Percentiles rank a stretch among this genome's conserved stretches.
Evolutionary conservation across 331 rosid species (phyloP).

Genomic region (Quercus lobata): DNA sequence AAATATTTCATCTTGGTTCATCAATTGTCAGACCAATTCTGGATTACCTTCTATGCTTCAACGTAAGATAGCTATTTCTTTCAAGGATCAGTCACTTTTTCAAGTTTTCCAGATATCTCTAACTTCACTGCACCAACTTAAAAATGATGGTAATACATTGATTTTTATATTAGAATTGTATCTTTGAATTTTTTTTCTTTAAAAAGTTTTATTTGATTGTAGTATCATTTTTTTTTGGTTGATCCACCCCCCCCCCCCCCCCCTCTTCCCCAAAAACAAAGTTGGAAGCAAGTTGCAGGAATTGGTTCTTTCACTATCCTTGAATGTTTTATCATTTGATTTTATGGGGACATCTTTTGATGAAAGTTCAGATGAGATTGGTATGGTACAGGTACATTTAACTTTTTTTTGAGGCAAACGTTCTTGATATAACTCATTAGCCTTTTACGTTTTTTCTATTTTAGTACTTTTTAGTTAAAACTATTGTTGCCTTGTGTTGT

Average conservation of each 20-base stretch:
- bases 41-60: constrained; percentile 46
- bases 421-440: neutral
- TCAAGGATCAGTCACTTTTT: constrained; percentile 45
- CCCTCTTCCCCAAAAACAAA: neutral
- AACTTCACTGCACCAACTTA: constrained; percentile 40
- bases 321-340: constrained; percentile 50
- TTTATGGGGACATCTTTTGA: constrained; percentile 54
- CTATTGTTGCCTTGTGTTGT: neutral
- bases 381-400: constrained; percentile 46
- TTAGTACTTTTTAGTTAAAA: constrained; percentile 13
- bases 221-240: too few species aligned
- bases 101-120: constrained; percentile 50
- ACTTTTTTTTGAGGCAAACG: constrained; percentile 5
- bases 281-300: constrained; percentile 57
- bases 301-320: constrained; percentile 43
- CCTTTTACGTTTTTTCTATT: too few species aligned
- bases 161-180: neutral
- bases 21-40: constrained; percentile 32
- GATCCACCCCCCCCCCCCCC: too few species aligned
- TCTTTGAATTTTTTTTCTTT: too few species aligned
- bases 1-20: constrained; percentile 2
- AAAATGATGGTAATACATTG: constrained; percentile 42
- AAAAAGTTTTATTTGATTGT: too few species aligned
- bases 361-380: constrained; percentile 60
- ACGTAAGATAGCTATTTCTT: constrained; percentile 48